Evolutionary conservation across 176 grass and related monocot species (phyloP), one percentile per base, ranked within the genome.

Genomic region (Cymbopogon citratus): DNA sequence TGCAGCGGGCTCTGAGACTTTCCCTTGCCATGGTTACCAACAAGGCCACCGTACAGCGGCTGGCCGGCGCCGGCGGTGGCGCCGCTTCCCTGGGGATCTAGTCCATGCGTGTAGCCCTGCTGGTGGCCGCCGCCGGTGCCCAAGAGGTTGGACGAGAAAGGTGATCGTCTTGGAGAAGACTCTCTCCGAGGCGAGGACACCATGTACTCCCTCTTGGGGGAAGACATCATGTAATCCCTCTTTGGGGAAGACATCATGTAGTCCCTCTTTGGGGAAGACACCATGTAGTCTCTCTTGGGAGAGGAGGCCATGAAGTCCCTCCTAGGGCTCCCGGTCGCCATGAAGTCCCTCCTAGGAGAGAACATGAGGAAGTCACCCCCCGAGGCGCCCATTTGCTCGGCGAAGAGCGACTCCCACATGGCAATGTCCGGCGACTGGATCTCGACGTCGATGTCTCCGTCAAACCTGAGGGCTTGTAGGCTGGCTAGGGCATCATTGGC

Each of bases 351-450:
- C 64, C 24, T 83, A 1, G 91, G 91, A 21, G 91, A 91, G 67
- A 84, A 86, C 81, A 88, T 84, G 66, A 94, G 75, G 86, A 94
- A 94, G 71, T 94, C 88, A 15, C 19, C 57, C 2, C 76, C 39
- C 0, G 82, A 71, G 7, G 49, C 18, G 25, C 86, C 88, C 15
- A 90, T 65, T 46, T 90, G 91, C 43, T 94, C 91, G 34, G 88
- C 83, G 21, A 94, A 85, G 65, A 94, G 51, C 2, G 86, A 94
- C 60, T 94, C 91, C 88, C 89, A 90, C 27, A 94, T 28, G 23
- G 85, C 64, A 26, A 82, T 71, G 40, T 94, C 91, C 0, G 88
- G 88, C 51, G 91, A 91, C 72, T 94, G 83, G 70, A 94, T 80
- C 88, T 94, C 88, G 9, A 34, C 57, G 18, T 86, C 85, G 31